phyloP scores from a whole-genome alignment of 2,329 filamentous ascomycete species.

The Claviceps africana region DNA sequence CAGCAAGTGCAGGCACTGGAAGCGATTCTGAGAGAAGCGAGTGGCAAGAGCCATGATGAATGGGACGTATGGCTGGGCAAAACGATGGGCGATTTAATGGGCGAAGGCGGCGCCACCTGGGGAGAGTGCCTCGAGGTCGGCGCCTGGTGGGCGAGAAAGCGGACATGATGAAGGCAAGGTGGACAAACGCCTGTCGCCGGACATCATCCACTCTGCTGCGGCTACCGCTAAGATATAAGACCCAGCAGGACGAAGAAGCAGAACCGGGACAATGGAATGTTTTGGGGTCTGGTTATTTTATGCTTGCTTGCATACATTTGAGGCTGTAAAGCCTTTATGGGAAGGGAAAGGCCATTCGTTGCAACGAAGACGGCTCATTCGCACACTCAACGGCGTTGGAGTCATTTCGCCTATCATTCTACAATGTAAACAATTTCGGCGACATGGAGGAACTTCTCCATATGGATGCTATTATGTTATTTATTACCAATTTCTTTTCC shows the following conservation, averaged over 20 bases:
- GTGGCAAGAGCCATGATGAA: conserved; percentile 77
- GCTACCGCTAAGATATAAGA: not conserved
- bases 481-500: not conserved
- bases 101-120: conserved; percentile 62
- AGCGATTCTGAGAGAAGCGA: conserved; percentile 65
- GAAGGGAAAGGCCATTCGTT: not conserved
- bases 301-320: not conserved
- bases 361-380: not conserved
- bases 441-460: not conserved
- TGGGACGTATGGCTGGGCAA: conserved; percentile 83
- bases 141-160: conserved; percentile 80
- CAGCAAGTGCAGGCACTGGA: conserved; percentile 79
- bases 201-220: not conserved
- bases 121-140: conserved; percentile 79
- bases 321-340: not conserved
- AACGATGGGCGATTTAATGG: conserved; percentile 73
- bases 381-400: not conserved
- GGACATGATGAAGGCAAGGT: not conserved
- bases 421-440: not conserved
- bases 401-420: not conserved
- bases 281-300: conserved; percentile 3
- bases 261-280: not conserved
- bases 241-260: not conserved
- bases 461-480: not conserved
- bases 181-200: not conserved